Evolutionary conservation across 306 rosid genomes (phyloP), one percentile per base, ranked within the genome.

Genomic region (Vicia sativa): DNA sequence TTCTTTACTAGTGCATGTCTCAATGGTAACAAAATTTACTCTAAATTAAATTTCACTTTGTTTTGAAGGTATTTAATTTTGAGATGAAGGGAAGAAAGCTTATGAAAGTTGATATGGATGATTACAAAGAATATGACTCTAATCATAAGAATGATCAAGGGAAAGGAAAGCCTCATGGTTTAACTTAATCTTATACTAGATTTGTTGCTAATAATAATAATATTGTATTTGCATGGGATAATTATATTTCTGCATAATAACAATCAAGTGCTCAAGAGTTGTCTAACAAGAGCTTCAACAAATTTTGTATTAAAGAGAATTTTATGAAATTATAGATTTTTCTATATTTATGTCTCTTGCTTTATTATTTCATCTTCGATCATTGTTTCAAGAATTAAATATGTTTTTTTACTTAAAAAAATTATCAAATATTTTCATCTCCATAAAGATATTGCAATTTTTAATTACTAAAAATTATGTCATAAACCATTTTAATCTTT

Each of bases 141-240:
- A 88, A 91, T 77, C 85, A 81, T 7, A 81, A 7, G 59, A 65
- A 77, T 65, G 81, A 77, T 77, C 77, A 77, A 66, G 81, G 81
- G 8, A 77, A 77, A 77, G 72, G 74, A 44, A 77, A 72, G 44
- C 37, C 81, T 6, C 81, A 66, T 26, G 70, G 59, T 48, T 42
- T 73, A 77, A 71, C 28, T 55, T 44, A 77, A 49, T 7, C 12
- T 38, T 10, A 19, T 21, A 6, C 3, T 52, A 50, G 28, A 8
- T 1, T 4, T 3, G 19, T 37, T 34, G 7, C 25, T 44, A 35
- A 10, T 21, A 2, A 53, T 21, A 31, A 31, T 66, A 45, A 3
- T 29, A 13, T 42, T n/a, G 11, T 49, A 48, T 67, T 31, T 57
- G 10, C 42, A 44, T 23, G 26, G 2, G 26, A 23, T 23, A 23